Conservation (phyloP, 2,329 filamentous ascomycete genomes). For the Trichoderma oligosporum region DNA sequence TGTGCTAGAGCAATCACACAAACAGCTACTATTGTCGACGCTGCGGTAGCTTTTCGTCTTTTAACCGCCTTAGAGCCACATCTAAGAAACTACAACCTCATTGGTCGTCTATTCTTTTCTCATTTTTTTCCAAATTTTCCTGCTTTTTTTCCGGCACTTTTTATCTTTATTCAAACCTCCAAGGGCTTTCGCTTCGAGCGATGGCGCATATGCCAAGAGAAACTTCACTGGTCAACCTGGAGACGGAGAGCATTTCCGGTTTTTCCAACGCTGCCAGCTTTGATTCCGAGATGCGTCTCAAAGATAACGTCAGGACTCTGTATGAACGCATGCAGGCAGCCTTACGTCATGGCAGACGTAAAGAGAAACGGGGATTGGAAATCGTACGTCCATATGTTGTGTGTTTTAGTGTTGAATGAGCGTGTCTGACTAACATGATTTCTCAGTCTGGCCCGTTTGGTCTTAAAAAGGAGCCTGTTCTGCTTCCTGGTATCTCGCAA, state of each 20-base stretch:
- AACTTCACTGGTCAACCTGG: conserved; percentile 11
- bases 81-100: background rate
- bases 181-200: background rate
- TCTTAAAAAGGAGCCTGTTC: conserved; percentile 52
- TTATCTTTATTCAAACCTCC: background rate
- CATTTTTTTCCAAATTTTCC: background rate
- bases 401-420: background rate
- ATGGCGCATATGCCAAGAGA: conserved; percentile 15
- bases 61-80: background rate
- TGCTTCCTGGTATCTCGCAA: conserved; percentile 53
- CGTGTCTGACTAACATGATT: conserved; percentile 25
- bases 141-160: background rate
- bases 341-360: conserved; percentile 34
- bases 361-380: conserved; percentile 41
- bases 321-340: conserved; percentile 44
- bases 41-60: background rate
- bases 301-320: conserved; percentile 43
- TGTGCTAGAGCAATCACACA: background rate
- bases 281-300: conserved; percentile 32
- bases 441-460: conserved; percentile 58
- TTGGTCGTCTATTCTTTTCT: background rate
- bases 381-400: conserved; percentile 40
- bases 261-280: conserved; percentile 14
- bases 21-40: background rate
- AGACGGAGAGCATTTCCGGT: conserved; percentile 16